phyloP scores from a whole-genome alignment of 257 asterid species.

The Capsicum baccatum region DNA sequence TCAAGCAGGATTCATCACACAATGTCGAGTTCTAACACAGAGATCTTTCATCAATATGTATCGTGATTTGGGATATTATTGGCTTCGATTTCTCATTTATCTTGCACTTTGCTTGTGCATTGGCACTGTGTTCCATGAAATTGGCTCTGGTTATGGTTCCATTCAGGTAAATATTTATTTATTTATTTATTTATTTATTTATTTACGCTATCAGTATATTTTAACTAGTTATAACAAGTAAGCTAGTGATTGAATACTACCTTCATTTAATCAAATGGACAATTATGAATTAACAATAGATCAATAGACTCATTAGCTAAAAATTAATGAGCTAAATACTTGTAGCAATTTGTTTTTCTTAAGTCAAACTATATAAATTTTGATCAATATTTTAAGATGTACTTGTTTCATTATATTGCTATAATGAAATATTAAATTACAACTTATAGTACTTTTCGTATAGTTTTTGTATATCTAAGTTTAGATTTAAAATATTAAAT shows the following conservation, averaged over 20 bases:
- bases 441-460: not conserved
- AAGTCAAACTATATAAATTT: not conserved
- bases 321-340: not conserved
- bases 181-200: not conserved
- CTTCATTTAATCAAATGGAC: not conserved
- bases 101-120: conserved; percentile 53
- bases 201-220: not conserved
- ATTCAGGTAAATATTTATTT: conserved; percentile 47
- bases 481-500: not conserved
- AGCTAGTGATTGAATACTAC: not conserved
- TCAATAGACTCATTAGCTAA: too few species aligned
- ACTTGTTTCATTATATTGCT: not conserved
- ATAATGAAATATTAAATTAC: not conserved
- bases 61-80: conserved; percentile 67
- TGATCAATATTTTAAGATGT: not conserved
- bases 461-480: not conserved
- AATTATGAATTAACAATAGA: not conserved
- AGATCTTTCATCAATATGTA: conserved; percentile 67
- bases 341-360: not conserved
- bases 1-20: conserved; percentile 59
- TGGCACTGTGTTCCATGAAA: conserved; percentile 54
- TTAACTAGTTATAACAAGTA: not conserved
- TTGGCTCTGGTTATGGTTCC: conserved; percentile 55
- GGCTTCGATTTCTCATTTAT: conserved; percentile 66
- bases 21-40: conserved; percentile 52